phyloP scores from a whole-genome alignment of 768 basidiomycete species.

The Pleurotus tuber-regium region DNA sequence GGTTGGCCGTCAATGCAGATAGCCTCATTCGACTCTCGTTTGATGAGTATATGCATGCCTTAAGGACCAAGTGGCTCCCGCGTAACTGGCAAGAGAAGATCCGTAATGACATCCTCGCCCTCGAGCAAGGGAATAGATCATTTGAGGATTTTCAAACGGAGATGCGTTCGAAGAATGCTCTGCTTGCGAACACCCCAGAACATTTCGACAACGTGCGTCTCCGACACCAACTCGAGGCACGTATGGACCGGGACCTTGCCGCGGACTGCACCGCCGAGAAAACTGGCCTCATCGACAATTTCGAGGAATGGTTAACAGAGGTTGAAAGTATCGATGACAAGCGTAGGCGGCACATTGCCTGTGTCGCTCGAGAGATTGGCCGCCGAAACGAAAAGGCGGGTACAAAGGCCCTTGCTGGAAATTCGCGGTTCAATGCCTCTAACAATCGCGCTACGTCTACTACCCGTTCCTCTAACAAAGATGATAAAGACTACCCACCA shows the following conservation, averaged over 20 bases:
- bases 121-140: neutral
- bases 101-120: neutral
- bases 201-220: neutral
- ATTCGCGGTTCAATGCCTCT: neutral
- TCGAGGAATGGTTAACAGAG: neutral
- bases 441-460: neutral
- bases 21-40: conserved; percentile 13
- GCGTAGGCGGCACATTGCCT: neutral
- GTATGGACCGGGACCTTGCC: neutral
- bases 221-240: neutral
- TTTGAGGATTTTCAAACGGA: conserved; percentile 16
- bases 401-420: neutral
- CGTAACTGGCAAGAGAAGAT: conserved; percentile 16
- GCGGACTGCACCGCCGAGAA: neutral
- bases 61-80: conserved; percentile 12
- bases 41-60: conserved; percentile 12
- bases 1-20: conserved; percentile 11
- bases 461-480: neutral
- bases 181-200: conserved; percentile 12
- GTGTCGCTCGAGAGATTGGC: neutral
- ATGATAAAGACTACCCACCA: neutral
- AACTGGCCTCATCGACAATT: neutral
- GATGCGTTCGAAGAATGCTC: conserved; percentile 13
- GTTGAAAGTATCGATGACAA: neutral
- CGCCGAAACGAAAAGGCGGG: neutral